Base-by-base conservation (phyloP, 2,329 filamentous ascomycete genomes). In the Erysiphe pulchra region DNA sequence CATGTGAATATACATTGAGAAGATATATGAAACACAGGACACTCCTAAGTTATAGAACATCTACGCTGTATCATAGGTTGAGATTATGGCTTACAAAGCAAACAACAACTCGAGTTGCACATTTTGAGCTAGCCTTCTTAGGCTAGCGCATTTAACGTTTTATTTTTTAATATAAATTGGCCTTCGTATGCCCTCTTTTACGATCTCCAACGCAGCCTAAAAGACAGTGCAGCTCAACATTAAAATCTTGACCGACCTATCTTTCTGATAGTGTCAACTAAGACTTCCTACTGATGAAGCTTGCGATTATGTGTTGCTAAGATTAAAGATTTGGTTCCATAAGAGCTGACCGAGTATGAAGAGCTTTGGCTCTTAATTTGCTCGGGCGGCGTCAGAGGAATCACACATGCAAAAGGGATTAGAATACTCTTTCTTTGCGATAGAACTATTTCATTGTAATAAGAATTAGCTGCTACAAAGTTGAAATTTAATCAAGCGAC, bases 191-290 rank as follows among this genome's bases (percentile, higher is more conserved):
- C 49, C 32, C 39, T 49, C 28, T 60, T 63, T 59, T 61, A 63
- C 61, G 59, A 57, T 61, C 61, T 60, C 55, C 66, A 73, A 79
- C 77, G 78, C 79, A 71, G 70, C 77, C 76, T 71, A 68, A 62
- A 66, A 86, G 82, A 87, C 81, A 87, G 81, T 86, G 74, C 80
- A 79, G 72, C 69, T 69, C 77, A 77, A 75, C 69, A 70, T 66
- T 63, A 62, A 63, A 65, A 63, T 51, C 66, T 67, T 66, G 61
- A 66, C 62, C 61, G 66, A 63, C 58, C 62, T 66, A 68, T 65
- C 79, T 70, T 86, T 81, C 74, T 85, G 80, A 68, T 65, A 65
- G 67, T 59, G 65, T 63, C 63, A 63, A 62, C 60, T 68, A 67
- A 65, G 24, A 57, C 64, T 64, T 55, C 50, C 63, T 62, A 64